Conservation (phyloP, 2,329 filamentous ascomycete species). For the Phialocephala subalpina region DNA sequence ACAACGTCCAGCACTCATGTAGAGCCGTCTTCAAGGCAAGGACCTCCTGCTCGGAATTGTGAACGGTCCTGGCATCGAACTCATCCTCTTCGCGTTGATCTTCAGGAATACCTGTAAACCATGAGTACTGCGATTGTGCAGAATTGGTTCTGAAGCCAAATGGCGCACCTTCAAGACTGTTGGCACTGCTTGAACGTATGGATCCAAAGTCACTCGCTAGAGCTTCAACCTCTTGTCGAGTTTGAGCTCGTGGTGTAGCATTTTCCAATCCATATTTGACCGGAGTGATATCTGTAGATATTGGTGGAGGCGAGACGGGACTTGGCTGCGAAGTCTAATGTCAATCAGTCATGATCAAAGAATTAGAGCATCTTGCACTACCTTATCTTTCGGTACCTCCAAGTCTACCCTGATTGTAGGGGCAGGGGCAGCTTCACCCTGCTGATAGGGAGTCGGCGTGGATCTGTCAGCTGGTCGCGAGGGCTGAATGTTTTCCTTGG, state of each 20-base stretch:
- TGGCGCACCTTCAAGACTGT: conserved; percentile 78
- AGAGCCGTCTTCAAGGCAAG: conserved; percentile 77
- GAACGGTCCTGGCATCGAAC: conserved; percentile 52
- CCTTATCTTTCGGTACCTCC: conserved; percentile 39
- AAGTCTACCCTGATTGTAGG: conserved; percentile 31
- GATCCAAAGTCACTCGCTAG: conserved; percentile 57
- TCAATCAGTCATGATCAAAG: conserved; percentile 21
- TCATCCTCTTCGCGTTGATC: conserved; percentile 57
- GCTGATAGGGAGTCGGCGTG: conserved; percentile 44
- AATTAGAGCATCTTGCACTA: conserved; percentile 18
- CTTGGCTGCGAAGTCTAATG: conserved; percentile 38
- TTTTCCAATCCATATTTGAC: conserved; percentile 71
- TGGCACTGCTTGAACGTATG: conserved; percentile 69
- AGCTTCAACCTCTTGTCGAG: conserved; percentile 75
- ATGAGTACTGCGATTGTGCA: conserved; percentile 35
- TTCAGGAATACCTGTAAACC: conserved; percentile 46
- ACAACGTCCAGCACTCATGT: conserved; percentile 91
- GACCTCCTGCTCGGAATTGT: conserved; percentile 65
- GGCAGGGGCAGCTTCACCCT: conserved; percentile 26
- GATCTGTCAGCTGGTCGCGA: conserved; percentile 36
- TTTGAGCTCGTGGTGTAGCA: conserved; percentile 84
- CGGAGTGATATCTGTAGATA: conserved; percentile 78
- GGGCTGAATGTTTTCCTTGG: conserved; percentile 30
- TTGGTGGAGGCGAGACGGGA: conserved; percentile 66
- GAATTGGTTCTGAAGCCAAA: conserved; percentile 17